Conservation (phyloP, 805 yeast genomes). For the Yueomyces sp. region DNA sequence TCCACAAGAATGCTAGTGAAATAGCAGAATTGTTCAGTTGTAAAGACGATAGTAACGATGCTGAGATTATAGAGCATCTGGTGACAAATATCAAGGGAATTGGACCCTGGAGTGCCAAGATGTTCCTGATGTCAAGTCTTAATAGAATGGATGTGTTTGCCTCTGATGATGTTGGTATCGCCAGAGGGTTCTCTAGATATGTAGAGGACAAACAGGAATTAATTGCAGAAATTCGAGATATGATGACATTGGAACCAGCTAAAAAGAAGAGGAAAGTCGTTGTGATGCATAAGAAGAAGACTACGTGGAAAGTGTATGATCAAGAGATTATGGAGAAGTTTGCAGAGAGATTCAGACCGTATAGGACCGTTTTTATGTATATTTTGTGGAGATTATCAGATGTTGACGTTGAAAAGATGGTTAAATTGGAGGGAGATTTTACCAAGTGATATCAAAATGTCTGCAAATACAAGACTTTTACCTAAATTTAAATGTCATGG, state of each 20-base stretch:
- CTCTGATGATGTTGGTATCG: slow-evolving; percentile 70
- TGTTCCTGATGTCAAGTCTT: slow-evolving; percentile 68
- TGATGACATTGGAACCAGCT: slow-evolving; percentile 8
- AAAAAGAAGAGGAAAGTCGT: slow-evolving; percentile 25
- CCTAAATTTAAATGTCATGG: too few relatives aligned
- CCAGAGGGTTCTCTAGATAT: slow-evolving; percentile 64
- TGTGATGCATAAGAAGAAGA: slow-evolving; percentile 28
- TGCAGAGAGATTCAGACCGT: slow-evolving; percentile 52
- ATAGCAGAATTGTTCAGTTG: slow-evolving; percentile 25
- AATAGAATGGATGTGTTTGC: slow-evolving; percentile 60
- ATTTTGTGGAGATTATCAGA: slow-evolving; percentile 60
- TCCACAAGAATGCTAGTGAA: slow-evolving; percentile 27
- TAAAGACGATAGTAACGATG: slow-evolving; percentile 22
- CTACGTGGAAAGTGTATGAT: slow-evolving; percentile 56
- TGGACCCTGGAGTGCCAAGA: slow-evolving; percentile 80
- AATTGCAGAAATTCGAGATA: slow-evolving; percentile 18
- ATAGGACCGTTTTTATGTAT: slow-evolving; percentile 53
- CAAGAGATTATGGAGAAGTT: slow-evolving; percentile 43
- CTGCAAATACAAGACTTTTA: background rate
- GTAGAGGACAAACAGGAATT: slow-evolving; percentile 39
- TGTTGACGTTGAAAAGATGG: slow-evolving; percentile 38
- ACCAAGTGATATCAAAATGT: background rate
- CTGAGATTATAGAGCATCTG: slow-evolving; percentile 35
- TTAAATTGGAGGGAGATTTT: slow-evolving; percentile 9
- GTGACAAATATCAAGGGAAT: slow-evolving; percentile 48